Percentiles rank a stretch among this genome's conserved stretches.
phyloP scores from a whole-genome alignment of 768 basidiomycete species.

The Austroboletus festivus region DNA sequence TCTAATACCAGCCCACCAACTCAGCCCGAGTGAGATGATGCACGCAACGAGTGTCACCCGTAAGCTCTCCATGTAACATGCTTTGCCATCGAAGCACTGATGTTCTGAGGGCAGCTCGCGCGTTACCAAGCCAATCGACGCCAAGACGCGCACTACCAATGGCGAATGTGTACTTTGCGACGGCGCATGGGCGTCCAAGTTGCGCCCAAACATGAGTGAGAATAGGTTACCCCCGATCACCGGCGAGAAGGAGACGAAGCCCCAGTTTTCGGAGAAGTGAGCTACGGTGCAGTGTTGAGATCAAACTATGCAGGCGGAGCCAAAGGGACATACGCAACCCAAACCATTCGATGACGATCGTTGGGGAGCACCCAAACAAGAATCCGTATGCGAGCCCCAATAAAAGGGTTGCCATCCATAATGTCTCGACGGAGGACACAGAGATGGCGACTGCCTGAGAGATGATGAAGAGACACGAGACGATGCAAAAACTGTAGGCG shows the following conservation, averaged over 20 bases:
- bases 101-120: constrained; percentile 31
- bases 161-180: neutral
- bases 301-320: neutral
- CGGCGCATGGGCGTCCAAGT: constrained; percentile 69
- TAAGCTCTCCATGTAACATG: constrained; percentile 60
- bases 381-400: constrained; percentile 60
- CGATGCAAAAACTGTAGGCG: constrained; percentile 65
- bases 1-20: constrained; percentile 37
- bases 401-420: constrained; percentile 53
- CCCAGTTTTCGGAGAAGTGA: constrained; percentile 86
- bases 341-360: constrained; percentile 86
- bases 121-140: neutral
- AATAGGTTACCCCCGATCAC: constrained; percentile 79
- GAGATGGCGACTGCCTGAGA: constrained; percentile 63
- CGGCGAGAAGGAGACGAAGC: constrained; percentile 70
- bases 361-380: constrained; percentile 69
- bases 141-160: neutral
- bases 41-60: constrained; percentile 43
- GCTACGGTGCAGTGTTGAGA: constrained; percentile 31
- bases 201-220: constrained; percentile 78
- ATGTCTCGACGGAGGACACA: constrained; percentile 52
- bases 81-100: constrained; percentile 54
- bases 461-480: constrained; percentile 63
- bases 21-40: constrained; percentile 34
- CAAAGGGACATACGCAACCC: constrained; percentile 61